Base-by-base conservation (phyloP, 768 basidiomycete species). In the Paxillus rubicundulus region DNA sequence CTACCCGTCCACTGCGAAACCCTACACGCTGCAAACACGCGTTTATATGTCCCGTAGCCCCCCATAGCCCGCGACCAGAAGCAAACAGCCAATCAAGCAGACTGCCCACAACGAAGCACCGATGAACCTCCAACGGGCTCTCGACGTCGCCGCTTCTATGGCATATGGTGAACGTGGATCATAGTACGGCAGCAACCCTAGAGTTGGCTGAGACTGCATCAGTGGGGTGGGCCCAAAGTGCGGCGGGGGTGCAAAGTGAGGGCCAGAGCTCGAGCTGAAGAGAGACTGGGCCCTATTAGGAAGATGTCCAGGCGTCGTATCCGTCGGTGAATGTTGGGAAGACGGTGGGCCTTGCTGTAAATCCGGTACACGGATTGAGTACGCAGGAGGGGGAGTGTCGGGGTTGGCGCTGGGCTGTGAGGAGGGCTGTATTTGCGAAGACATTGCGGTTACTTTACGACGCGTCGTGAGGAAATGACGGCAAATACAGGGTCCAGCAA, bases 51-150 rank as follows among this genome's bases (percentile, higher is more conserved):
- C 50, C 27, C 33, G 47, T 32, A 59, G 8, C 38, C 48, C 49
- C 52, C 53, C 63, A 61, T 63, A 55, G 43, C 30, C 62, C 48
- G 59, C 59, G 46, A 72, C 45, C 38, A 70, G 47, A 38, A 71
- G 57, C 16, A 71, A 45, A 18, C 69, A 58, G 17, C 56, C 45
- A 30, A 70, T 55, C 33, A 77, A 63, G 42, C 67, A 58, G 30
- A 73, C 43, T 5, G 70, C 75, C 71, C 75, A 76, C 14, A 72
- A 32, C 16, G 72, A 52, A 5, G 77, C 77, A 49, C 61, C 62
- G n/a, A 74, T 52, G 52, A 80, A 80, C 33, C 79, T 70, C 73
- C 72, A 58, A 42, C 67, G 67, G 32, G 79, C 78, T 24, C 80
- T 66, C 41, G 54, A 51, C 9, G 55, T 59, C 27, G 78, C 77